Evolutionary conservation across 371 early-diverging fungal species (phyloP), one percentile per base, ranked within the genome.

Genomic region (Syncephalis plumigaleata): DNA sequence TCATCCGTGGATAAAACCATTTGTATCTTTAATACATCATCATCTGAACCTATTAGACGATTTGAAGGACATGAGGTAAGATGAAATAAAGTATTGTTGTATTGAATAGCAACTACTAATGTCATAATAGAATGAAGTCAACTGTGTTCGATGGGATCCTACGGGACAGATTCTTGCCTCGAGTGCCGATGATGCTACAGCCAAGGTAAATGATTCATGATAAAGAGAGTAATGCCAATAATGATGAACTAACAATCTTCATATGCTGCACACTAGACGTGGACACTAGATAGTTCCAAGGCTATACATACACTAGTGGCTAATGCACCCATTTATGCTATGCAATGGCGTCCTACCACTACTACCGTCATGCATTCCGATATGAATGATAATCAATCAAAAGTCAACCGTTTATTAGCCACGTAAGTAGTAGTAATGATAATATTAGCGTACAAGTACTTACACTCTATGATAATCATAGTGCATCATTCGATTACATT

Each of bases 151-250:
- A 31, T 92, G 91, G 91, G 87, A 89, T 49, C 81, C 86, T 0
- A 65, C 71, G 0, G 80, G 84, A 2, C 70, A 74, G 47, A 77
- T 74, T 40, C 70, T 96, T 4, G 95, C 94, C 2, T 87, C 91
- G 0, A 83, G 88, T 49, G 85, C 90, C 0, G 95, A 96, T 60
- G 98, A 98, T 58, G 68, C 67, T 51, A 84, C 90, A 0, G 79
- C 87, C 47, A 86, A 86, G 63, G 65, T 84, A 11, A 66, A 72
- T 71, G 55, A n/a, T n/a, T n/a, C n/a, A n/a, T 63, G 13, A 44
- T 66, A 47, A 64, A 65, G 1, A 18, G 48, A 22, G 21, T 52
- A 55, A 13, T 36, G n/a, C n/a, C n/a, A n/a, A n/a, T n/a, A n/a
- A n/a, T n/a, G n/a, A n/a, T n/a, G n/a, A n/a, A n/a, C n/a, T n/a